Evolutionary conservation across 768 basidiomycete species (phyloP), one percentile per base, ranked within the genome.

Genomic region (Coprinellus micaceus): DNA sequence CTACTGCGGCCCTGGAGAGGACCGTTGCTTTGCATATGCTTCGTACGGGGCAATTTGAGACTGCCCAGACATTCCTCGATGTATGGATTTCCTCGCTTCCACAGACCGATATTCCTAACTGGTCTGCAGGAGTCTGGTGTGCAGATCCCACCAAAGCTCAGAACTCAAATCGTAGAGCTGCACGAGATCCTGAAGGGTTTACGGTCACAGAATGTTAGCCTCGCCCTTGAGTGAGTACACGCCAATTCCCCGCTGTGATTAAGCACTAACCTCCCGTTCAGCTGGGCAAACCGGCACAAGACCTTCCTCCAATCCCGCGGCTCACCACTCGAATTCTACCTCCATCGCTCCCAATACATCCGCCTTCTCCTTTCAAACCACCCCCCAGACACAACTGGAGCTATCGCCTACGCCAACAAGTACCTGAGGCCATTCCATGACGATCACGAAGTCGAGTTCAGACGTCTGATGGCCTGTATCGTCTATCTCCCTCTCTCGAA

Each of bases 321-420:
- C 9, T 96, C 94, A 1, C 80, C 91, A 0, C 80, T 99, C 11
- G 91, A 94, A 62, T 99, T 96, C 67, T 76, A 88, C 65, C 81
- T 98, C 25, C 92, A 98, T 63, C 89, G 92, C 25, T 94, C 92
- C 10, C 88, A 94, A 67, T 98, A 91, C 67, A 81, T 97, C 53
- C 85, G 85, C 3, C 75, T 96, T 10, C 79, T 95, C 19, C 76
- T 89, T 47, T 75, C 82, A 28, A 79, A 82, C 10, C 77, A 83
- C 59, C 81, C 85, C 5, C 79, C 83, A 25, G 72, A 86, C 62
- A 76, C 80, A 29, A 57, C 74, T 3, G 73, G 76, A 12, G 91
- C 92, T 2, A 76, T 97, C 41, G 69, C 77, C 1, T 98, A 98
- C 70, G 91, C 91, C 21, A 85, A 82, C 30, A 68, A 74, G 3